A percentile compares a stretch with the other conserved stretches of the same genome.
Conservation (phyloP, 345 rosid species). For the Durio zibethinus region DNA sequence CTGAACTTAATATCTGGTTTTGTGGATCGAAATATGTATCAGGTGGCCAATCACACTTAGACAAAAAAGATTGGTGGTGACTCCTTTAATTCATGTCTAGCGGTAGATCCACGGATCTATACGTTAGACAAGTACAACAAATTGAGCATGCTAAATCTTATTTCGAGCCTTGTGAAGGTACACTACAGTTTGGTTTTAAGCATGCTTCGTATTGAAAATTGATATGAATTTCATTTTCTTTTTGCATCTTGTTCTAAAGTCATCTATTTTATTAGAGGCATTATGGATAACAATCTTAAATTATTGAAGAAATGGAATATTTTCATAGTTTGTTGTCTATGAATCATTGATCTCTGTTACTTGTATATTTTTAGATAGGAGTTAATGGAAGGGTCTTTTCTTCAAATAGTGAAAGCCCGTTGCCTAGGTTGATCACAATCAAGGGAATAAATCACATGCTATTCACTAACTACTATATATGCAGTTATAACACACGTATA, state of each 20-base stretch:
- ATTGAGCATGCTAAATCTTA: constrained; percentile 90
- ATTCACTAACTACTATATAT: not conserved
- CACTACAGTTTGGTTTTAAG: not conserved
- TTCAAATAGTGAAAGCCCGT: constrained; percentile 66
- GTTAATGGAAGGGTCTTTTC: constrained; percentile 90
- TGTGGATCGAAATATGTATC: too few species aligned
- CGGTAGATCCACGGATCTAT: too few species aligned
- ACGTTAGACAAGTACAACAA: constrained; percentile 79
- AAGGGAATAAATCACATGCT: constrained; percentile 83
- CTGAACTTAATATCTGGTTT: too few species aligned
- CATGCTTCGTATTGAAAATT: not conserved
- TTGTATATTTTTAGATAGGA: constrained; percentile 57
- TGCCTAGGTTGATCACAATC: constrained; percentile 60
- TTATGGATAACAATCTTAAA: not conserved
- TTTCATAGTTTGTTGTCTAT: not conserved
- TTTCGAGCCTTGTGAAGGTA: constrained; percentile 81
- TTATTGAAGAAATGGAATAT: not conserved
- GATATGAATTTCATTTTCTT: constrained; percentile 8
- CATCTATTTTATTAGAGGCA: not conserved
- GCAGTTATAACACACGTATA: not conserved
- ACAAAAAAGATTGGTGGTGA: too few species aligned
- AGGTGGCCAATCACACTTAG: too few species aligned
- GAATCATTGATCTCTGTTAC: constrained; percentile 9
- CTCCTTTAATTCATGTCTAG: too few species aligned
- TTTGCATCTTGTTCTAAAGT: not conserved